Percentiles rank a stretch among this genome's conserved stretches.
Conservation (phyloP, 2,329 filamentous ascomycete species). For the Xylaria sp. region DNA sequence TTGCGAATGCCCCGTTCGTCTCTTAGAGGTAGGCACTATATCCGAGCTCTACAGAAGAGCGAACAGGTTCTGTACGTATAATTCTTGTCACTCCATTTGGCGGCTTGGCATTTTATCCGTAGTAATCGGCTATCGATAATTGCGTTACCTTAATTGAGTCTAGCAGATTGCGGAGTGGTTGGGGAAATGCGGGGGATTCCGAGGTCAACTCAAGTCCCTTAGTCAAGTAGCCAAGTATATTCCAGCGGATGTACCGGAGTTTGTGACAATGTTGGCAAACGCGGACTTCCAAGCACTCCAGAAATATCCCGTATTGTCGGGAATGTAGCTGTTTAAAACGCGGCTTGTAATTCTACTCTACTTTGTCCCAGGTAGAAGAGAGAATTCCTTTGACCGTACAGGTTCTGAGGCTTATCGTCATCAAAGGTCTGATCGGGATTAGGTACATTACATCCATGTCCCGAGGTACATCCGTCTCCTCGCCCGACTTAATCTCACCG, state of each 20-base stretch:
- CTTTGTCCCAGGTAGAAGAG: too few relatives aligned
- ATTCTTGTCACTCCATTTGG: too few relatives aligned
- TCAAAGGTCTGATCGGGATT: background rate
- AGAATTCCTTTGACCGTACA: too few relatives aligned
- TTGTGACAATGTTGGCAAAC: too few relatives aligned
- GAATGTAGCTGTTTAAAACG: background rate
- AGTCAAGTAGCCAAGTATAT: too few relatives aligned
- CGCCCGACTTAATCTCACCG: background rate
- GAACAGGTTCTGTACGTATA: too few relatives aligned
- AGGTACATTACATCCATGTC: background rate
- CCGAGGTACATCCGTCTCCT: background rate
- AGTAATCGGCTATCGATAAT: background rate
- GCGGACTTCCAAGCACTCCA: background rate
- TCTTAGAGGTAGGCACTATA: too few relatives aligned
- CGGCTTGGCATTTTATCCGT: background rate
- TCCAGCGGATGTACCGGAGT: background rate
- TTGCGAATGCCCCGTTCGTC: too few relatives aligned
- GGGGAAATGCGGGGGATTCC: slow-evolving; percentile 29
- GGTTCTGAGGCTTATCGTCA: too few relatives aligned
- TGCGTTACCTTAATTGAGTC: background rate
- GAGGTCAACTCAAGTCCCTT: background rate
- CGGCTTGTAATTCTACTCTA: too few relatives aligned
- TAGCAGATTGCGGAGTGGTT: slow-evolving; percentile 23
- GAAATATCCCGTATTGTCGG: background rate
- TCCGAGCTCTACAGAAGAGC: too few relatives aligned